Percentiles rank a stretch among this genome's conserved stretches.
These are phyloP conservation scores for Acanthamoeba sp. DNA, from an alignment of 208 protist genomes.

Conservation along the genomic window DNA sequence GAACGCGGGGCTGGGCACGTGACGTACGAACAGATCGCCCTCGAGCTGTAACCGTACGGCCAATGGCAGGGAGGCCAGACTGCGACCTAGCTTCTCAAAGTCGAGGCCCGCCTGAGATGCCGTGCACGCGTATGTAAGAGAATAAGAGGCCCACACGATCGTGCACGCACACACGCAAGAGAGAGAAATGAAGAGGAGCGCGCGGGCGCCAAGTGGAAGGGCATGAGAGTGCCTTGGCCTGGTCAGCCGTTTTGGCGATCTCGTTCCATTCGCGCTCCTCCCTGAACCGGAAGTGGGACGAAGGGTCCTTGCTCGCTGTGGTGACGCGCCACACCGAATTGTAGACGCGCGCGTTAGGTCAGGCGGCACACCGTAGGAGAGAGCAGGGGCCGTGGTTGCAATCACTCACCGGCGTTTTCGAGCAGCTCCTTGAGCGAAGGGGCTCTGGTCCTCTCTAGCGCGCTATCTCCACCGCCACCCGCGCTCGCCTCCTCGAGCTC, in stretches of 20 bases:
- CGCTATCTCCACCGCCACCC: too few species aligned
- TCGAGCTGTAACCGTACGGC: not conserved
- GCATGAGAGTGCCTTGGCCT: too few species aligned
- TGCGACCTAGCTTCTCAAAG: not conserved
- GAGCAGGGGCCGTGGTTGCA: too few species aligned
- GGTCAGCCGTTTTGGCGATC: not conserved
- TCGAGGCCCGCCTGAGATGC: not conserved
- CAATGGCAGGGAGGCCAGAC: not conserved
- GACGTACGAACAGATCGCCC: not conserved
- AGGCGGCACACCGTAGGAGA: too few species aligned
- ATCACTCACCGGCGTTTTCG: not conserved
- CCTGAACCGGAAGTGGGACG: not conserved
- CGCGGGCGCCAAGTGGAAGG: too few species aligned
- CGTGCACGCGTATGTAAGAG: not conserved
- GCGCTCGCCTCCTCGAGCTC: not conserved
- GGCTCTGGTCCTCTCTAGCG: not conserved
- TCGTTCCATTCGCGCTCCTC: not conserved
- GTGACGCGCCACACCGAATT: too few species aligned
- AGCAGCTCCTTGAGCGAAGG: not conserved
- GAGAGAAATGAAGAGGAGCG: too few species aligned
- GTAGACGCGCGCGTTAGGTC: too few species aligned
- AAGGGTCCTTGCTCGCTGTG: not conserved
- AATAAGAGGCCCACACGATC: too few species aligned
- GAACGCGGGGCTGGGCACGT: not conserved
- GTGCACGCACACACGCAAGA: too few species aligned